Evolutionary conservation across 2,329 filamentous ascomycete genomes (phyloP), one percentile per base, ranked within the genome.

Genomic region (Colletotrichum cereale): DNA sequence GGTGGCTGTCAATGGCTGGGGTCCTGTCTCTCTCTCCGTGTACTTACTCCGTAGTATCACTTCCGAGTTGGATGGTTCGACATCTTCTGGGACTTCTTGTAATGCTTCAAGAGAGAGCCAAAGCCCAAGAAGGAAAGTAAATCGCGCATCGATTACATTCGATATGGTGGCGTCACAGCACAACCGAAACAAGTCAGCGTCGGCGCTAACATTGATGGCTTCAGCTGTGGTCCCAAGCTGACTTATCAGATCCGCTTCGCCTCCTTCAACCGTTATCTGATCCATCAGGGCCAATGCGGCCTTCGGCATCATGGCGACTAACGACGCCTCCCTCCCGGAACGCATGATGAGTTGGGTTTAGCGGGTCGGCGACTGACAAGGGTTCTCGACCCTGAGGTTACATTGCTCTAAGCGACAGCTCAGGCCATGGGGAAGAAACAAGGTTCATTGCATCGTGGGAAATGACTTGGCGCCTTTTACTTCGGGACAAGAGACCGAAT

Each of bases 231-330:
- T 38, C 60, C 69, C 60, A 70, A 72, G 61, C 36, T 47, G 14
- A 29, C 34, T 72, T 72, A 72, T 70, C 66, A 65, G 62, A 71
- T 63, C 58, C 44, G 58, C 38, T 55, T 38, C 47, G 34, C 44
- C 31, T 29, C 53, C 66, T 40, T 34, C 26, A 31, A n/a, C 5
- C 61, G 24, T 62, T 72, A 71, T 72, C 70, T 70, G 66, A 72
- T 72, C 55, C n/a, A 36, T 62, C 40, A 36, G 24, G 24, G 5
- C 26, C 47, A 62, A 71, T 40, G n/a, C 50, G 50, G 57, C 40
- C 24, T 34, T 52, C 57, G 50, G 58, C 36, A 31, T 48, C 53
- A 53, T 48, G 26, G 24, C 14, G 24, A 40, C 29, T 26, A 57
- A 29, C n/a, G 24, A 26, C 38, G 31, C 31, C 24, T 38, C 58